Percentiles rank a stretch among this genome's conserved stretches.
Conservation (phyloP, 108 stramenopile genomes). For the Skeletonema menzelii region DNA sequence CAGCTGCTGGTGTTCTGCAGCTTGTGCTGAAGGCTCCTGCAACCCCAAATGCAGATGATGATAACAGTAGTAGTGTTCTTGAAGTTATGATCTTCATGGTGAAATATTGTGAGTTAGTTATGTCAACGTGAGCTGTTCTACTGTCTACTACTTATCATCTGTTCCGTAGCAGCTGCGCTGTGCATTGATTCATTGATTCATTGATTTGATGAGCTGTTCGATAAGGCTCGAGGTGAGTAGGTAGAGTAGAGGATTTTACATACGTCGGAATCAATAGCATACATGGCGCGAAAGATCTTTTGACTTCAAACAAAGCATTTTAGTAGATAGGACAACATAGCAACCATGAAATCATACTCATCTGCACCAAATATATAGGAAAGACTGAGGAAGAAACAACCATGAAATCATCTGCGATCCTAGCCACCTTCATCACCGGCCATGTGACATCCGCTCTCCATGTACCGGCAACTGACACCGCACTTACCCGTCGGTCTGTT, state of each 20-base stretch:
- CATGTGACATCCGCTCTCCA: not conserved
- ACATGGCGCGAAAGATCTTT: not conserved
- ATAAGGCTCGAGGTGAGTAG: too few relatives aligned
- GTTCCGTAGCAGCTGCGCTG: too few relatives aligned
- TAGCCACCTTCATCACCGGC: not conserved
- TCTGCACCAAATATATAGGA: too few relatives aligned
- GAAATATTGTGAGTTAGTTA: not conserved
- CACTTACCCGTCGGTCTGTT: not conserved
- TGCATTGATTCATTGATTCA: too few relatives aligned
- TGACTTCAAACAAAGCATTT: not conserved
- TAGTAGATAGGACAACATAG: too few relatives aligned
- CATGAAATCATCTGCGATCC: not conserved
- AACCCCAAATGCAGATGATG: not conserved
- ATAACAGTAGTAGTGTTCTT: not conserved
- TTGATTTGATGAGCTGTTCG: not conserved
- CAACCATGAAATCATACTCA: not conserved
- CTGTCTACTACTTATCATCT: too few relatives aligned
- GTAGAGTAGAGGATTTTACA: not conserved
- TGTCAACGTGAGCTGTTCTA: too few relatives aligned
- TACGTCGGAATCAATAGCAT: not conserved
- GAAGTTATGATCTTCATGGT: not conserved
- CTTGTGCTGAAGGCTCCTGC: not conserved
- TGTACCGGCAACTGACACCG: not conserved
- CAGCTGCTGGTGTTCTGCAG: not conserved
- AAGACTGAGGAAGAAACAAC: too few relatives aligned